phyloP scores from a whole-genome alignment of 257 asterid species.

The Paulownia fortunei region DNA sequence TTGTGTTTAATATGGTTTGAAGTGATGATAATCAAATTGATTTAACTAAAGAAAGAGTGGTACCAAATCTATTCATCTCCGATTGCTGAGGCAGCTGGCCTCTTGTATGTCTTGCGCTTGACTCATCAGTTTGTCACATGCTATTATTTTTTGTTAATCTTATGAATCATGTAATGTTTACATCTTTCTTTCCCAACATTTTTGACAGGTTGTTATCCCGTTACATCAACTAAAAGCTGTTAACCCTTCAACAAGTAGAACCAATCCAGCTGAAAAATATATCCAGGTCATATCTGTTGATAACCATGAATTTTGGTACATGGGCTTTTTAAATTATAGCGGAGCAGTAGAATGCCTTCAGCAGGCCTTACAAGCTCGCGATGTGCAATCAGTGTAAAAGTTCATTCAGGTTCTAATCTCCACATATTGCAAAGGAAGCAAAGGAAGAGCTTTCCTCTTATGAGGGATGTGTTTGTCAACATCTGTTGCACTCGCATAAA shows the following conservation, averaged over 20 bases:
- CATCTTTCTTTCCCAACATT: neutral
- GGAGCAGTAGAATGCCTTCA: slow-evolving; percentile 80
- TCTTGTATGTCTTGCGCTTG: neutral
- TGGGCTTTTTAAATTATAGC: slow-evolving; percentile 84
- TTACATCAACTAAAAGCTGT: slow-evolving; percentile 88
- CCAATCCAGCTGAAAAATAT: slow-evolving; percentile 79
- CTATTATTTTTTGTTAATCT: neutral
- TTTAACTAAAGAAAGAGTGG: neutral
- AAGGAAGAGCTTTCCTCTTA: neutral
- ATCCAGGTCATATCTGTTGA: slow-evolving; percentile 88
- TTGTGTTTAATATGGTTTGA: neutral
- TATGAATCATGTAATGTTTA: neutral
- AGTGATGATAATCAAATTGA: neutral
- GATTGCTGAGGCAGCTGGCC: slow-evolving; percentile 10
- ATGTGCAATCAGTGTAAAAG: slow-evolving; percentile 46
- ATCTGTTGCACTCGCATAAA: slow-evolving; percentile 7
- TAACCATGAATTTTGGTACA: slow-evolving; percentile 93
- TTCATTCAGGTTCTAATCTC: slow-evolving; percentile 6
- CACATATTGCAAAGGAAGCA: slow-evolving; percentile 2
- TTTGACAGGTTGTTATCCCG: slow-evolving; percentile 83
- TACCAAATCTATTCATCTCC: slow-evolving; percentile 2
- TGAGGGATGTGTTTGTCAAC: slow-evolving; percentile 19
- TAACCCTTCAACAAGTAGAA: slow-evolving; percentile 78
- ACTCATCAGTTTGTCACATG: neutral
- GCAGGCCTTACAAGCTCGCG: slow-evolving; percentile 51